A percentile compares a stretch with the other conserved stretches of the same genome.
Evolutionary conservation across 2,329 filamentous ascomycete species (phyloP).

Genomic region (Ilyonectria robusta): DNA sequence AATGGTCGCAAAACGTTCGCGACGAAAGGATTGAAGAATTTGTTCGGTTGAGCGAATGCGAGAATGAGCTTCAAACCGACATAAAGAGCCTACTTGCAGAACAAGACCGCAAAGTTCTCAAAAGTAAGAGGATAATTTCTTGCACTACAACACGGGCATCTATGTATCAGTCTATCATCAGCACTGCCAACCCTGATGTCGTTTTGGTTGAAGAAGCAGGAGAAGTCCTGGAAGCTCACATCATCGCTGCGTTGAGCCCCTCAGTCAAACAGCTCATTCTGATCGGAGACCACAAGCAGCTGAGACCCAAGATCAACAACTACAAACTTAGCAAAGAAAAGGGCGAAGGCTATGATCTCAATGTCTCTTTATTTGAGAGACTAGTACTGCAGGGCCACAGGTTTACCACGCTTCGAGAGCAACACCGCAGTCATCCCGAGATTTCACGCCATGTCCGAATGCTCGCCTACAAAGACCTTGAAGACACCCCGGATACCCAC

Average conservation of each 20-base stretch:
- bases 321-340: constrained; percentile 74
- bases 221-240: constrained; percentile 78
- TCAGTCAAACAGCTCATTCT: constrained; percentile 74
- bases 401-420: constrained; percentile 68
- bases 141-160: constrained; percentile 81
- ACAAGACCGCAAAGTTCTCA: constrained; percentile 59
- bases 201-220: constrained; percentile 81
- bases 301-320: constrained; percentile 76
- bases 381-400: constrained; percentile 69
- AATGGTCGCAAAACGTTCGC: constrained; percentile 63
- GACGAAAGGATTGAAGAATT: constrained; percentile 66
- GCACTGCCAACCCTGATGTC: constrained; percentile 68
- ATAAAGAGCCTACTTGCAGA: constrained; percentile 62
- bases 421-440: constrained; percentile 79
- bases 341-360: constrained; percentile 76
- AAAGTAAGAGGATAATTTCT: constrained; percentile 72
- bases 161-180: constrained; percentile 70
- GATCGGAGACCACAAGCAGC: constrained; percentile 82
- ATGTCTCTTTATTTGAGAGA: constrained; percentile 78
- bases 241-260: constrained; percentile 69
- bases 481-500: constrained; percentile 67
- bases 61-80: constrained; percentile 58
- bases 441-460: constrained; percentile 72
- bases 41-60: constrained; percentile 53
- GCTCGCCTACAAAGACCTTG: constrained; percentile 74